Evolutionary conservation across 2,329 filamentous ascomycete genomes (phyloP), one percentile per base, ranked within the genome.

Genomic region (Ophiosphaerella herpotricha): DNA sequence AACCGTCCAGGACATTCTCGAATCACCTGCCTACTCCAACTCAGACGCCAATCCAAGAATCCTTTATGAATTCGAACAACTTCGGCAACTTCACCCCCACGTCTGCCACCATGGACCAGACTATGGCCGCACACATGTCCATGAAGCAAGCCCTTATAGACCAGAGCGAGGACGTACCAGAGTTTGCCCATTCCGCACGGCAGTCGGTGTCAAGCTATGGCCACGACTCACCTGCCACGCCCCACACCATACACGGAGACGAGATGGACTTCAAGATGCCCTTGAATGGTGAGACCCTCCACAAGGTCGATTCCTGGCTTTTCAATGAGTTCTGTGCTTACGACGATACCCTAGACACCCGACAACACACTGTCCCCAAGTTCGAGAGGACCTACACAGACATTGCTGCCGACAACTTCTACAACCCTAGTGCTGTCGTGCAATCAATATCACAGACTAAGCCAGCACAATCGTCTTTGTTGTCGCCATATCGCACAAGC

Each of bases 311-410:
- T 42, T 65, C 63, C 34, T 82, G 81, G 81, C 64, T 68, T 36
- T 77, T 84, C 77, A 76, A 83, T 74, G 76, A 83, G 70, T 85
- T 83, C 88, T 91, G 85, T 92, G 86, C 76, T 68, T 75, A 79
- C 71, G 75, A 80, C 75, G 73, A 77, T 67, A 72, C 77, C 73
- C 64, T 79, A 85, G 81, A 84, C 75, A 81, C 70, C 50, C 60
- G 69, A 54, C 72, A 71, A 43, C 52, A 58, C 32, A 58, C 64
- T 13, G 71, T 84, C 58, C 88, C 91, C 23, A 94, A 93, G 74
- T 82, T 96, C 57, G 87, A 91, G 60, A 83, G 91, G 48, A 94
- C 91, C 0, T 90, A 94, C 76, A 93, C 91, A 14, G 91, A 95
- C 66, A 82, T 90, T 42, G 93, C 89, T 66, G 82, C 85, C 63